Evolutionary conservation across 1,284 basidiomycete genomes (phyloP).

Genomic region (Xerocomus nothofagi): DNA sequence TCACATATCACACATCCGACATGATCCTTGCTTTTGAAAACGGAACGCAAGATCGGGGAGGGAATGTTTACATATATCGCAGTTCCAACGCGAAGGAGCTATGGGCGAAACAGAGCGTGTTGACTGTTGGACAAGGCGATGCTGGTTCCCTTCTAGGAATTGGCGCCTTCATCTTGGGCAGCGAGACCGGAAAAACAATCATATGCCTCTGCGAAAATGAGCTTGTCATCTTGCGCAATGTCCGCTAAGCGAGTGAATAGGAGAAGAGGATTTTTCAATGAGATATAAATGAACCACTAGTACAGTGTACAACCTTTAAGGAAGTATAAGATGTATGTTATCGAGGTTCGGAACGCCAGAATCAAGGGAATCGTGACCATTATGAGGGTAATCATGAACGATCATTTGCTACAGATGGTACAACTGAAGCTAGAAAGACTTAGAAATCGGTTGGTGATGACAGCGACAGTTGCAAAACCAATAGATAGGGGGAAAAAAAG

Average conservation of each 20-base stretch:
- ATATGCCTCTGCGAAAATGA: conserved; percentile 79
- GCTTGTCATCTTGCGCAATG: conserved; percentile 60
- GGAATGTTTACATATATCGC: conserved; percentile 86
- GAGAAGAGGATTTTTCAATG: conserved; percentile 19
- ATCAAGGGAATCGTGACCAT: conserved; percentile 35
- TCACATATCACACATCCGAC: conserved; percentile 65
- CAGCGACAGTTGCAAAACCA: conserved; percentile 28
- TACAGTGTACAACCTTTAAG: conserved; percentile 37
- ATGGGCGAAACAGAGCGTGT: conserved; percentile 76
- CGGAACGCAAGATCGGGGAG: conserved; percentile 60
- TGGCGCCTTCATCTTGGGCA: conserved; percentile 44
- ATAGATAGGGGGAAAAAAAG: conserved; percentile 35
- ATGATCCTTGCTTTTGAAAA: conserved; percentile 81
- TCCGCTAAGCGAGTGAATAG: conserved; percentile 34
- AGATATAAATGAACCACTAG: conserved; percentile 31
- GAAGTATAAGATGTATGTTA: conserved; percentile 42
- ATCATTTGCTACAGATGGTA: conserved; percentile 37
- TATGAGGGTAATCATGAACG: conserved; percentile 39
- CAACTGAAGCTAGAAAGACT: conserved; percentile 28
- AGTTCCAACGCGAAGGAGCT: conserved; percentile 46
- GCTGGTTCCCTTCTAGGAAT: conserved; percentile 82
- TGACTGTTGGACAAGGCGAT: conserved; percentile 66
- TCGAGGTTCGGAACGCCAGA: conserved; percentile 26
- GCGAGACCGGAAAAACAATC: conserved; percentile 41
- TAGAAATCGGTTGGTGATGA: conserved; percentile 29